Evolutionary conservation across 768 basidiomycete species (phyloP).

Genomic region (Punctularia strigosozonata): DNA sequence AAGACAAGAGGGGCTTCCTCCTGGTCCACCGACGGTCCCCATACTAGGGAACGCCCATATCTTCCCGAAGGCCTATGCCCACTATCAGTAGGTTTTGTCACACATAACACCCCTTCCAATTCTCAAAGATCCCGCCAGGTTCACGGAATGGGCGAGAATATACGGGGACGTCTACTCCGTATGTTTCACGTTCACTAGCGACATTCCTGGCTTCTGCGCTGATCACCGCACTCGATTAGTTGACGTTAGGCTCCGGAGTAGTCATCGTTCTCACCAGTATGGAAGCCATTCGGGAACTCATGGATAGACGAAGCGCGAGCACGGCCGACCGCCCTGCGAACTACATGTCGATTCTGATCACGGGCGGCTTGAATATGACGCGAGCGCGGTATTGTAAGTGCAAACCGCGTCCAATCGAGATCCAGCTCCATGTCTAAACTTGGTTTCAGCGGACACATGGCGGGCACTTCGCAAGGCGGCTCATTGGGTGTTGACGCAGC

Average conservation of each 20-base stretch:
- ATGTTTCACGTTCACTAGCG: too few species aligned
- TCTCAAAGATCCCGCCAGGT: too few species aligned
- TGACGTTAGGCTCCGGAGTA: conserved; percentile 12
- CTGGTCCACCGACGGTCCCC: conserved; percentile 13
- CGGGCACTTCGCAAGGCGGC: too few species aligned
- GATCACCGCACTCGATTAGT: too few species aligned
- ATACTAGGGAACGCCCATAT: conserved; percentile 11
- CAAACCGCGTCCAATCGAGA: too few species aligned
- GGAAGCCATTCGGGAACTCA: conserved; percentile 14
- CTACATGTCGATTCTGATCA: conserved; percentile 11
- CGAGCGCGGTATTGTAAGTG: too few species aligned
- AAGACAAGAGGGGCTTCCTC: conserved; percentile 10
- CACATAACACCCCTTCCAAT: too few species aligned
- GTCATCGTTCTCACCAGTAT: conserved; percentile 14
- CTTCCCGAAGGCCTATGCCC: conserved; percentile 8
- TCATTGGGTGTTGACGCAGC: conserved; percentile 10
- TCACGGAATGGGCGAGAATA: conserved; percentile 16
- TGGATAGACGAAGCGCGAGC: conserved; percentile 15
- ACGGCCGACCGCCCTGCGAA: conserved; percentile 15
- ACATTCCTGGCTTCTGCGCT: too few species aligned
- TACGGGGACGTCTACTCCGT: conserved; percentile 18
- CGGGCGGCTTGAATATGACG: conserved; percentile 10
- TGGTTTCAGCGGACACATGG: too few species aligned
- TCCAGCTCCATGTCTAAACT: too few species aligned
- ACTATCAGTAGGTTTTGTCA: too few species aligned